Conservation (phyloP, 1,284 basidiomycete genomes). For the Leccinum angustisporum region DNA sequence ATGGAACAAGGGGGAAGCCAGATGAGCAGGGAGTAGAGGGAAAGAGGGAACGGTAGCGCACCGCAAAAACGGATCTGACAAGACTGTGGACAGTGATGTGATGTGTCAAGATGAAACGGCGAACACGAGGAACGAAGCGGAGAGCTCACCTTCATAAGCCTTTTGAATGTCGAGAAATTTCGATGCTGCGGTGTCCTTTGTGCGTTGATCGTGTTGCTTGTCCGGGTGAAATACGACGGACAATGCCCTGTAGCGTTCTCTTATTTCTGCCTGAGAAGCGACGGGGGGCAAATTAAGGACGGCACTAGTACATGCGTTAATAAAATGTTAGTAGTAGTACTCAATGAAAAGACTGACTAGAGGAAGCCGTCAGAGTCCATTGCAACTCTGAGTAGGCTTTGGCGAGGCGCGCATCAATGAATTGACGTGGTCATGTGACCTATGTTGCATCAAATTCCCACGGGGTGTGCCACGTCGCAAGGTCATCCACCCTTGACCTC, state of each 20-base stretch:
- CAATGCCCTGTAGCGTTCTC: conserved; percentile 68
- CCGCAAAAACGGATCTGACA: conserved; percentile 75
- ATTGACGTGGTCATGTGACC: conserved; percentile 24
- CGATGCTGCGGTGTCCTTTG: conserved; percentile 59
- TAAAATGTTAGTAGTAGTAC: conserved; percentile 1
- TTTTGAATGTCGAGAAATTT: conserved; percentile 76
- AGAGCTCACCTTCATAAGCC: conserved; percentile 66
- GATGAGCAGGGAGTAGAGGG: conserved; percentile 12
- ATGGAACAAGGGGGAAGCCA: conserved; percentile 6
- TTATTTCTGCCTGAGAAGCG: conserved; percentile 66
- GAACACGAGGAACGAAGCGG: not conserved
- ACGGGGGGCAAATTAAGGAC: conserved; percentile 66
- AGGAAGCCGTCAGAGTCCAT: conserved; percentile 16
- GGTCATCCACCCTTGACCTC: not conserved
- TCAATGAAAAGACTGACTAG: conserved; percentile 20
- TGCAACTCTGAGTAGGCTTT: not conserved
- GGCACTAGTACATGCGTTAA: conserved; percentile 36
- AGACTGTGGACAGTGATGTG: conserved; percentile 43
- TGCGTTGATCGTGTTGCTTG: conserved; percentile 65
- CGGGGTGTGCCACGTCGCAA: conserved; percentile 17
- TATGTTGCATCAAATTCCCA: conserved; percentile 13
- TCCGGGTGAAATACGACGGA: conserved; percentile 87
- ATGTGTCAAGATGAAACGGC: conserved; percentile 8
- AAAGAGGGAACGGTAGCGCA: conserved; percentile 32
- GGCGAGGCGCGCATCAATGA: not conserved